These are phyloP conservation scores for Calonectria hongkongensis DNA, from an alignment of 2,329 filamentous ascomycete genomes.

Conservation along the genomic window DNA sequence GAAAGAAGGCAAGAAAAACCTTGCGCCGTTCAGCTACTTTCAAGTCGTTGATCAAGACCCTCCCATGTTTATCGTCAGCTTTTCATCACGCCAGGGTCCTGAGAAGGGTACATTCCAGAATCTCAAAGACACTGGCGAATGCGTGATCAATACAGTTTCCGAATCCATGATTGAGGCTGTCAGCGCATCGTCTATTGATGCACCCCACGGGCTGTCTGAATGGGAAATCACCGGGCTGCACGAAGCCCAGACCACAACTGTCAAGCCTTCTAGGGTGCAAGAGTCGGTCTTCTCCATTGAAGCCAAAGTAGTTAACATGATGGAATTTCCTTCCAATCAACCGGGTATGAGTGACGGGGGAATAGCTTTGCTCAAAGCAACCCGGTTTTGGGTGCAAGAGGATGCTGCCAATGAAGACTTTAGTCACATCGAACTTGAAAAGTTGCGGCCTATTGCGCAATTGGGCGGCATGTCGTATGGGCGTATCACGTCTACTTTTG, in stretches of 20 bases:
- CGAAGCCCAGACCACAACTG: constrained; percentile 50
- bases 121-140: constrained; percentile 81
- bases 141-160: constrained; percentile 86
- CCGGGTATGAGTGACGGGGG: constrained; percentile 50
- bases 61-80: constrained; percentile 81
- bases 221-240: constrained; percentile 80
- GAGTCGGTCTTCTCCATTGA: constrained; percentile 56
- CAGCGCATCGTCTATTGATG: constrained; percentile 83
- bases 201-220: constrained; percentile 83
- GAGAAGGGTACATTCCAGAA: constrained; percentile 87
- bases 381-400: constrained; percentile 56
- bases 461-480: constrained; percentile 54
- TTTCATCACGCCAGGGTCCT: constrained; percentile 64
- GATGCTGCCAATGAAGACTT: constrained; percentile 51
- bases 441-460: constrained; percentile 51
- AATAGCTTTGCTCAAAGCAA: constrained; percentile 54
- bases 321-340: constrained; percentile 50
- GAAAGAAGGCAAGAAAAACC: constrained; percentile 78
- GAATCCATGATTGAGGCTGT: constrained; percentile 89
- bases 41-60: constrained; percentile 88
- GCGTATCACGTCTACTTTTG: constrained; percentile 51
- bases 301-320: constrained; percentile 55
- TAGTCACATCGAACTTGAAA: constrained; percentile 50
- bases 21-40: constrained; percentile 89
- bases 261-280: constrained; percentile 51